Evolutionary conservation across 495 filamentous ascomycete species (phyloP), one percentile per base, ranked within the genome.

Genomic region (Echria macrotheca): DNA sequence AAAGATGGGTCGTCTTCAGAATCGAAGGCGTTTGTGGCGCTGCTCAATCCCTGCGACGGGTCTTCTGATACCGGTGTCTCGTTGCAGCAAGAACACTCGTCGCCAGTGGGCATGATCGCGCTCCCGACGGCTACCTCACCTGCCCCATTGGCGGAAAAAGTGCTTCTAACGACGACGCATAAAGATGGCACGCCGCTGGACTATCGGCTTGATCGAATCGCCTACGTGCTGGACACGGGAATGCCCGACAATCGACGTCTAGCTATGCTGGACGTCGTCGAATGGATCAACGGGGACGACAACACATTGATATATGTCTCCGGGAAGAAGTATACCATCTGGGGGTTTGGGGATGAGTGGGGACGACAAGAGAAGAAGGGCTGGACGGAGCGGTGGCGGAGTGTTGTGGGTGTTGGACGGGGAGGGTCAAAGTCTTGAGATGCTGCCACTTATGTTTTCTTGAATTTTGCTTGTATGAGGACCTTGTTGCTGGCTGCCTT

Each of bases 331-430:
- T 52, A 52, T 33, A 44, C 49, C 14, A 32, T 52, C 12, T 52
- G 49, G 49, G 39, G 23, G 19, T 44, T 52, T 45, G 49, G 49
- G 14, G 48, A 51, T 9, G 38, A 15, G 7, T 25, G 17, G 11
- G 19, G n/a, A n/a, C 28, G 21, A 15, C 18, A 36, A 22, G 45
- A 38, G 2, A 39, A 19, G 22, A 38, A 25, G 33, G 17, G 32
- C n/a, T 48, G 45, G 45, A 48, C 32, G 11, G 32, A 45, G 9
- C 11, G 43, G 33, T 45, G 29, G 64, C 69, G 33, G 45, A 47
- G 31, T 25, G 32, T 37, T 5, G 28, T 31, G 23, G 41, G 28
- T 6, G 7, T 6, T 12, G 28, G 7, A 6, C 6, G 28, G 28
- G 28, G 28, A 31, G 28, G 12, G 6, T 31, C 28, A 31, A 31